phyloP scores from a whole-genome alignment of 192 early-diverging fungal species.

The Haplosporangium gracile region DNA sequence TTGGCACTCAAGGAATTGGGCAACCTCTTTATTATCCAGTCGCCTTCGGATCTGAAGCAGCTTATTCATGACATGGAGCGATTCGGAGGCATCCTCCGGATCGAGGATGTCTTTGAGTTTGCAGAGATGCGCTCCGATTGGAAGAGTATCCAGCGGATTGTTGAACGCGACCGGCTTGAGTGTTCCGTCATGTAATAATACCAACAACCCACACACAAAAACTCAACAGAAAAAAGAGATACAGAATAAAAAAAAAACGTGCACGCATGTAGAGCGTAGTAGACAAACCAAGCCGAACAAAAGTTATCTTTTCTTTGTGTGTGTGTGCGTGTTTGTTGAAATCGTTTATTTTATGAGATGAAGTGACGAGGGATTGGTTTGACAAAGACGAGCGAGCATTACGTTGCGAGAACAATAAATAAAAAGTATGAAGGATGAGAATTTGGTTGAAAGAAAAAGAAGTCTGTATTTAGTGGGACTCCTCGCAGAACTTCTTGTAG shows the following conservation, averaged over 20 bases:
- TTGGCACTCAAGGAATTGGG: constrained; percentile 84
- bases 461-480: constrained; percentile 19
- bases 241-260: background rate
- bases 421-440: background rate
- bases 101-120: constrained; percentile 90
- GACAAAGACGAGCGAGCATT: background rate
- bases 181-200: constrained; percentile 66
- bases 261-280: background rate
- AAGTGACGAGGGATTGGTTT: background rate
- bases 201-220: background rate
- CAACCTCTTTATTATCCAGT: constrained; percentile 85
- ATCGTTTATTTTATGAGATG: constrained; percentile 12
- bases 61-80: constrained; percentile 83
- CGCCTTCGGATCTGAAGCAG: constrained; percentile 76
- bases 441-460: background rate
- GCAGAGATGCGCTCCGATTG: constrained; percentile 82
- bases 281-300: constrained; percentile 1
- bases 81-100: constrained; percentile 77
- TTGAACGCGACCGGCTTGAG: constrained; percentile 75
- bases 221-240: background rate
- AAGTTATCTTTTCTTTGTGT: background rate
- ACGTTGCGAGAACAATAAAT: background rate
- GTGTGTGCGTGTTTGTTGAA: background rate
- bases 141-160: constrained; percentile 79
- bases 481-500: constrained; percentile 73